Conservation (phyloP, 2,329 filamentous ascomycete species). For the Talaromyces piceae region DNA sequence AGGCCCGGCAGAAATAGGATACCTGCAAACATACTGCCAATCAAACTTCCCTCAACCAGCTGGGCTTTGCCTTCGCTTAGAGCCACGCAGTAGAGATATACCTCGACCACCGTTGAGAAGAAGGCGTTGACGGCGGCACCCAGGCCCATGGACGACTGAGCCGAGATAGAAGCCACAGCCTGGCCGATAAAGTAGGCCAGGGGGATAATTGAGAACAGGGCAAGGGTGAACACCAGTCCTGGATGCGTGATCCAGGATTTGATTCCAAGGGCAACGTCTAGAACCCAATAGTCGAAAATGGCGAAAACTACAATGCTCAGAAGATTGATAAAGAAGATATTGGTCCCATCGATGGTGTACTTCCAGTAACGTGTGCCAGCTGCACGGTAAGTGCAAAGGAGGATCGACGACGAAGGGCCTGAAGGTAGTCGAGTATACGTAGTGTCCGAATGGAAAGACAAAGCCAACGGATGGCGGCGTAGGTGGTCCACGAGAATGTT, state of each 20-base stretch:
- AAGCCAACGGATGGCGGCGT: slow-evolving; percentile 79
- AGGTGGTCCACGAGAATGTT: slow-evolving; percentile 85
- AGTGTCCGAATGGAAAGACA: slow-evolving; percentile 86
- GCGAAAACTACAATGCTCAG: slow-evolving; percentile 90
- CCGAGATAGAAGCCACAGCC: slow-evolving; percentile 95
- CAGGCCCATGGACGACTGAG: slow-evolving; percentile 96
- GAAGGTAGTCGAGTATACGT: slow-evolving; percentile 64
- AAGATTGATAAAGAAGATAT: slow-evolving; percentile 97
- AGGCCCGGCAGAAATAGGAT: slow-evolving; percentile 88
- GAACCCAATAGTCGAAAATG: slow-evolving; percentile 83
- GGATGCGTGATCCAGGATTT: slow-evolving; percentile 70
- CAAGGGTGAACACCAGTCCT: slow-evolving; percentile 77
- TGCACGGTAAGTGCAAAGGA: slow-evolving; percentile 94
- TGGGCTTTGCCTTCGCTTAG: slow-evolving; percentile 85
- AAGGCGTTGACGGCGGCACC: slow-evolving; percentile 97
- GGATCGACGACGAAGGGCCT: slow-evolving; percentile 71
- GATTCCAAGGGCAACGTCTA: slow-evolving; percentile 61
- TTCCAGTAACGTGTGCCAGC: slow-evolving; percentile 97
- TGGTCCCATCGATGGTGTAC: slow-evolving; percentile 96
- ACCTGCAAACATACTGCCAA: slow-evolving; percentile 96
- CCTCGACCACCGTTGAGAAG: slow-evolving; percentile 95
- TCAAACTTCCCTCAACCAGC: slow-evolving; percentile 91
- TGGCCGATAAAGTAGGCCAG: slow-evolving; percentile 98
- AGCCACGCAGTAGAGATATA: slow-evolving; percentile 94
- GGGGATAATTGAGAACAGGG: slow-evolving; percentile 86